Percentiles rank a stretch among this genome's conserved stretches.
These are phyloP conservation scores for Paecilomyces formosus DNA, from an alignment of 2,329 filamentous ascomycete genomes.

Conservation along the genomic window DNA sequence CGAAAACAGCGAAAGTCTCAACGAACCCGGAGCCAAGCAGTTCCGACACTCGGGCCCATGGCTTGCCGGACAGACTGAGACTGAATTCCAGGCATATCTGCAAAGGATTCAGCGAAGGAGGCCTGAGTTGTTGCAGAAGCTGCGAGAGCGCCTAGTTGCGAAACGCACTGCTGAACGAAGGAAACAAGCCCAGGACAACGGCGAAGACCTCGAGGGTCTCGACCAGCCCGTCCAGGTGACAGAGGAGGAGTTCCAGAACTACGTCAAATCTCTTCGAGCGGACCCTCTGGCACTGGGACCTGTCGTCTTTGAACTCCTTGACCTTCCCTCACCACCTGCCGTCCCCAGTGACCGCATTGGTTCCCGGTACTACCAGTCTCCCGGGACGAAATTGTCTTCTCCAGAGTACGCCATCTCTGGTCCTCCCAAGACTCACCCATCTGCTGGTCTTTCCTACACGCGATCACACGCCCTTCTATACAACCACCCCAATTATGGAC, in stretches of 20 bases:
- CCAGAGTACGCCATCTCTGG: slow-evolving; percentile 39
- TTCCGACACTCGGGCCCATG: slow-evolving; percentile 56
- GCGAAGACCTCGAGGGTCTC: slow-evolving; percentile 25
- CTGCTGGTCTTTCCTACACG: slow-evolving; percentile 56
- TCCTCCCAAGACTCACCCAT: slow-evolving; percentile 57
- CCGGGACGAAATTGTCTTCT: slow-evolving; percentile 26
- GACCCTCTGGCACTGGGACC: slow-evolving; percentile 42
- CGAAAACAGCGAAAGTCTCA: slow-evolving; percentile 22
- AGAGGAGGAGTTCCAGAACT: slow-evolving; percentile 40
- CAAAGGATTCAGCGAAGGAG: slow-evolving; percentile 36
- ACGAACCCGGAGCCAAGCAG: slow-evolving; percentile 31
- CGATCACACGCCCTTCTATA: slow-evolving; percentile 47
- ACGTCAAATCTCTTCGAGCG: slow-evolving; percentile 37
- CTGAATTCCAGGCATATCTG: slow-evolving; percentile 48
- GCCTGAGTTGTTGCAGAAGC: slow-evolving; percentile 29
- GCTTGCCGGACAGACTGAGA: slow-evolving; percentile 48
- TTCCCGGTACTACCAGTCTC: slow-evolving; percentile 27
- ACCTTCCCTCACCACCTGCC: slow-evolving; percentile 43
- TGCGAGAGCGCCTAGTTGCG: slow-evolving; percentile 25
- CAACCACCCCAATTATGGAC: slow-evolving; percentile 56
- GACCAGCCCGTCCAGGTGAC: slow-evolving; percentile 20
- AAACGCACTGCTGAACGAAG: slow-evolving; percentile 27
- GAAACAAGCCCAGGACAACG: slow-evolving; percentile 34
- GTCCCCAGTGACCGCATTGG: slow-evolving; percentile 28
- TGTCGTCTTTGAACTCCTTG: slow-evolving; percentile 49